These are phyloP conservation scores for Lizanozyma gosingica DNA, from an alignment of 1,139 yeast genomes.

Conservation along the genomic window DNA sequence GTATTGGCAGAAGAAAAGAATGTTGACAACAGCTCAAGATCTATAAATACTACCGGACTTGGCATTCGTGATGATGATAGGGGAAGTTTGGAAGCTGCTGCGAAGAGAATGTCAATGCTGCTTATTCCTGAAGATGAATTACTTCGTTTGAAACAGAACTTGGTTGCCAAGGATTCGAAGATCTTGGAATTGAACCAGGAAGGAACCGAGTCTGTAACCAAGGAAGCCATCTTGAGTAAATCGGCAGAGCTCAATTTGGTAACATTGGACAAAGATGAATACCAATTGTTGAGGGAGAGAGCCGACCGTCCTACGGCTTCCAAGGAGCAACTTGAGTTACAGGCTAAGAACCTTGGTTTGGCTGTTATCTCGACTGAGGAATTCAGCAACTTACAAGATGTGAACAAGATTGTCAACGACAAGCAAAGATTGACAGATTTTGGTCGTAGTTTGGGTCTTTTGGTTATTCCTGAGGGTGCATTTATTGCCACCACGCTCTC, in stretches of 20 bases:
- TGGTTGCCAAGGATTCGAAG: constrained; percentile 26
- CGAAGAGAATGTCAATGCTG: neutral
- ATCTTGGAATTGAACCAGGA: constrained; percentile 17
- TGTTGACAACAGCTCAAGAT: too few relatives aligned
- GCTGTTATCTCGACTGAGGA: constrained; percentile 34
- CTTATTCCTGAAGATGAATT: constrained; percentile 18
- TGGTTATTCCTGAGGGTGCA: constrained; percentile 47
- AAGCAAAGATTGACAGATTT: constrained; percentile 15
- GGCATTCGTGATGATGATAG: neutral
- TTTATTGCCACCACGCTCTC: constrained; percentile 55
- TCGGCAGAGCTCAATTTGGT: constrained; percentile 37
- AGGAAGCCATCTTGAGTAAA: constrained; percentile 17
- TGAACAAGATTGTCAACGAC: constrained; percentile 13
- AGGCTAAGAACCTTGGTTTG: constrained; percentile 25
- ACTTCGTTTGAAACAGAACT: constrained; percentile 20
- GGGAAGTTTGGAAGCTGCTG: neutral
- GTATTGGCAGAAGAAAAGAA: neutral
- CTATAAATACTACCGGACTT: too few relatives aligned
- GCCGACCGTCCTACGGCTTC: constrained; percentile 6
- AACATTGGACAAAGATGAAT: constrained; percentile 20
- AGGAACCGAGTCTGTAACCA: constrained; percentile 10
- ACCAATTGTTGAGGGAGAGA: constrained; percentile 17
- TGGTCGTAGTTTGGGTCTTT: constrained; percentile 37
- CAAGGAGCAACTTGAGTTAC: constrained; percentile 12
- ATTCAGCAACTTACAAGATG: constrained; percentile 12